Conservation (phyloP, 257 asterid species). For the Capsicum rhomboideum region DNA sequence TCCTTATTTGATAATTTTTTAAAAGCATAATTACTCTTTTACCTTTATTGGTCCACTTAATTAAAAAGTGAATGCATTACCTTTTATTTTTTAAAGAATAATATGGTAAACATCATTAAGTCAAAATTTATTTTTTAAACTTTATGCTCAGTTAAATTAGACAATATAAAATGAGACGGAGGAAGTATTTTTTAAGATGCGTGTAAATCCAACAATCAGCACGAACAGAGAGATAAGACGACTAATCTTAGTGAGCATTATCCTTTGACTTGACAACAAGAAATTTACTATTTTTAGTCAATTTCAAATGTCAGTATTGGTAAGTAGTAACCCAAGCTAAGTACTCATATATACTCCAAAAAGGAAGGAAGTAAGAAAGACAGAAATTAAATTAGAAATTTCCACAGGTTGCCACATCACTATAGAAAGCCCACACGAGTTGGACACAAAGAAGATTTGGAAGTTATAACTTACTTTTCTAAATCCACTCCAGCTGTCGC, state of each 20-base stretch:
- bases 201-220: no score
- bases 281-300: background rate
- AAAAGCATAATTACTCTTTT: no score
- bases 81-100: no score
- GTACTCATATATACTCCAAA: background rate
- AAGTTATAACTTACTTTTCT: background rate
- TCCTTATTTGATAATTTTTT: no score
- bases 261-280: background rate
- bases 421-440: background rate
- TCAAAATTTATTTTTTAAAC: no score
- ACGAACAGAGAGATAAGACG: no score
- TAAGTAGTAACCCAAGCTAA: background rate
- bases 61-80: no score
- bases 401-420: background rate
- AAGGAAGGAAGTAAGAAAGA: background rate
- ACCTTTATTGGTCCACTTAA: no score
- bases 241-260: background rate
- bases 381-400: background rate
- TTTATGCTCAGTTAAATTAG: no score
- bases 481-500: background rate
- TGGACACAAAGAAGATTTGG: background rate
- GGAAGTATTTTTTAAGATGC: no score
- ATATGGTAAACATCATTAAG: no score
- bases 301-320: background rate
- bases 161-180: no score